Evolutionary conservation across 805 yeast species (phyloP).

Genomic region (Blastobotrys parvus): DNA sequence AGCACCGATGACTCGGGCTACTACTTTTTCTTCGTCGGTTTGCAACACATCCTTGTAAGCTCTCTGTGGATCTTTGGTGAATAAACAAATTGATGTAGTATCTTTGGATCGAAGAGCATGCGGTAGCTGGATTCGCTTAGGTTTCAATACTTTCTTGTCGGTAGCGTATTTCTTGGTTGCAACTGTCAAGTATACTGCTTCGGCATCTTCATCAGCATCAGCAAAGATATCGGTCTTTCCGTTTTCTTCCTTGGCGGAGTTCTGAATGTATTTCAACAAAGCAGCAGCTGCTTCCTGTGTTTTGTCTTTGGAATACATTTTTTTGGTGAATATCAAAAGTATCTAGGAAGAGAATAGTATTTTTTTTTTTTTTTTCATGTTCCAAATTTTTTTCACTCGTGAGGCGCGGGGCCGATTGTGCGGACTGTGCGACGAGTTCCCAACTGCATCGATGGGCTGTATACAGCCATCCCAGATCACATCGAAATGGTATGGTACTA

Average conservation of each 20-base stretch:
- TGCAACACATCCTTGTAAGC: constrained; percentile 31
- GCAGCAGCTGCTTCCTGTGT: constrained; percentile 38
- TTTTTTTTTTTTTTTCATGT: constrained; percentile 6
- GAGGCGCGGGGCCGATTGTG: constrained; percentile 1
- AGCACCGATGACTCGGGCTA: constrained; percentile 53
- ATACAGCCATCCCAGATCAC: background rate
- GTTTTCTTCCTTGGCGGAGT: constrained; percentile 28
- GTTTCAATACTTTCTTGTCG: constrained; percentile 42
- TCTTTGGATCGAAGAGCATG: constrained; percentile 38
- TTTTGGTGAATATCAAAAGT: background rate
- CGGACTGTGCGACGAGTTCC: background rate
- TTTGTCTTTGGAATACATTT: constrained; percentile 20
- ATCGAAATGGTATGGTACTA: background rate
- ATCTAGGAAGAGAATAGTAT: background rate
- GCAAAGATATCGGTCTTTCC: constrained; percentile 42
- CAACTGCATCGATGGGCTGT: too few relatives aligned
- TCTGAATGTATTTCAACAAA: constrained; percentile 49
- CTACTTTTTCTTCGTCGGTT: constrained; percentile 17
- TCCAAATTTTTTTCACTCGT: background rate
- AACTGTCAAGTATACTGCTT: constrained; percentile 49
- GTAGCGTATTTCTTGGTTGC: constrained; percentile 59
- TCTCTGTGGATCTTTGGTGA: constrained; percentile 59
- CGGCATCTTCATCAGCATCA: constrained; percentile 46
- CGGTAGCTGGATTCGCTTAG: constrained; percentile 32
- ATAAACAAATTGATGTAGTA: constrained; percentile 49